Conservation (phyloP, 352 stramenopile genomes). For the Globisporangium sylvaticum region DNA sequence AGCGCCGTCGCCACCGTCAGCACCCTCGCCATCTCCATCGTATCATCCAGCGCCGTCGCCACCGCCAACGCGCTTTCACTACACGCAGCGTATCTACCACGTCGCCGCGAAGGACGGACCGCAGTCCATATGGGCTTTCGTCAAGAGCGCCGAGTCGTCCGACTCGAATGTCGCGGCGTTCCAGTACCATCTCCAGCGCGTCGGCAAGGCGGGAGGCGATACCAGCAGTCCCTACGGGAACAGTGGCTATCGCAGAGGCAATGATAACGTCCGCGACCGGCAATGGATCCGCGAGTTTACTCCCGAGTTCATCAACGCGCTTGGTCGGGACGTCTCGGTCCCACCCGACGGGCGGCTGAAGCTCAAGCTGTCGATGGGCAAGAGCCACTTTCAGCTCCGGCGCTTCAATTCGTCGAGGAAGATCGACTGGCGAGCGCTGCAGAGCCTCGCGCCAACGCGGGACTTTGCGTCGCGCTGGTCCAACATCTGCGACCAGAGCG, state of each 20-base stretch:
- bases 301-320: neutral
- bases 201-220: neutral
- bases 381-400: neutral
- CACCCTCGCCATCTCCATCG: neutral
- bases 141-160: neutral
- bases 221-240: neutral
- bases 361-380: constrained; percentile 1
- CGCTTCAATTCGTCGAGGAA: neutral
- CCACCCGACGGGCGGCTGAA: neutral
- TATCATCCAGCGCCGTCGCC: neutral
- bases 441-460: neutral
- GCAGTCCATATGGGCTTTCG: neutral
- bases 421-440: neutral
- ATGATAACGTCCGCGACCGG: neutral
- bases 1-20: neutral
- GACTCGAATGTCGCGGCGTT: neutral
- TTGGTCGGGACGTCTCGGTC: neutral
- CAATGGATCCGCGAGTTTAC: neutral
- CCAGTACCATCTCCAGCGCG: constrained; percentile 3
- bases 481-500: neutral
- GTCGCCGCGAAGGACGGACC: constrained; percentile 1
- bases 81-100: constrained; percentile 5
- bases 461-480: constrained; percentile 14
- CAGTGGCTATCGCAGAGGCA: neutral
- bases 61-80: neutral